Conservation (phyloP, 345 rosid species). For the Bruguiera sexangula region DNA sequence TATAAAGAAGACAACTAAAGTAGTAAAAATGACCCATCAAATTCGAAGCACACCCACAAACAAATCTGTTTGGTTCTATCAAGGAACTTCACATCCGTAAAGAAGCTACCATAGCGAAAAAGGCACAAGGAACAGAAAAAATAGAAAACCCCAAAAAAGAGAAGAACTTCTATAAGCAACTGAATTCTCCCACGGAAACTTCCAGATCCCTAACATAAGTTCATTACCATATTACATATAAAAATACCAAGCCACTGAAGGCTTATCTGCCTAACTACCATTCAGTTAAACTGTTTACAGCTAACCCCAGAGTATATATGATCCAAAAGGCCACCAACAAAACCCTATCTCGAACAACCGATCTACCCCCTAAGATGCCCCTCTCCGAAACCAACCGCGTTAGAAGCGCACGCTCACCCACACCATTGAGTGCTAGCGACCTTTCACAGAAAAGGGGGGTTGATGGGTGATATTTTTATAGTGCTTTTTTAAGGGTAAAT, state of each 20-base stretch:
- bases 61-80: too few species aligned
- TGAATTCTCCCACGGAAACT: not conserved
- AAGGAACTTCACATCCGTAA: too few species aligned
- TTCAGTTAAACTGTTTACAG: not conserved
- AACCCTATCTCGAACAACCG: constrained; percentile 1
- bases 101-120: too few species aligned
- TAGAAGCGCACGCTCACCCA: not conserved
- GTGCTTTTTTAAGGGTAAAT: not conserved
- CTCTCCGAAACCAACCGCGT: too few species aligned
- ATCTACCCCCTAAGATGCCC: not conserved
- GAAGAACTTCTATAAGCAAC: too few species aligned
- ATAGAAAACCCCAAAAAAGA: too few species aligned
- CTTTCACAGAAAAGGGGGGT: not conserved
- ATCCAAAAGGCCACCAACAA: not conserved
- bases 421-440: not conserved
- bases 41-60: too few species aligned
- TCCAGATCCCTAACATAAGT: not conserved
- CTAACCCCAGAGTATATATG: not conserved
- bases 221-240: not conserved
- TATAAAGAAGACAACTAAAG: too few species aligned
- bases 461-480: not conserved
- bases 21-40: too few species aligned
- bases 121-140: too few species aligned
- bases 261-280: not conserved
- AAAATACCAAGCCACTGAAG: not conserved